phyloP scores from a whole-genome alignment of 768 basidiomycete genomes.

The Auricularia auricula-judae region DNA sequence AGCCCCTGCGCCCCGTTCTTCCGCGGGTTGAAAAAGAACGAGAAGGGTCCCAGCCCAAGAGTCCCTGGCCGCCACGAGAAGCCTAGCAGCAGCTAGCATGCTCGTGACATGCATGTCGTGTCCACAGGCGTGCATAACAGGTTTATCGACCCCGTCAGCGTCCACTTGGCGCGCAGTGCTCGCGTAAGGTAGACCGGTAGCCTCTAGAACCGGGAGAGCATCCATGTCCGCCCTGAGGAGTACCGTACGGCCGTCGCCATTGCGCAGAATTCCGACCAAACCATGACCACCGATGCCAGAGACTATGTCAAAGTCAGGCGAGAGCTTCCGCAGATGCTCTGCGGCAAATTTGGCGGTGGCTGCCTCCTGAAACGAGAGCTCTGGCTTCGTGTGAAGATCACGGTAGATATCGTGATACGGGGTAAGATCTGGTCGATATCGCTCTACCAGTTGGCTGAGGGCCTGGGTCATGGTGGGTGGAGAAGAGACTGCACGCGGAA shows the following conservation, averaged over 20 bases:
- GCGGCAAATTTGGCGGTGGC: background rate
- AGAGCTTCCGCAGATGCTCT: background rate
- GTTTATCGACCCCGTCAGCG: background rate
- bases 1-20: background rate
- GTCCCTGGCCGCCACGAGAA: background rate
- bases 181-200: background rate
- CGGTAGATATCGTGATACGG: background rate
- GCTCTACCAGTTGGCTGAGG: background rate
- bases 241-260: background rate
- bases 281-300: background rate
- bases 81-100: background rate
- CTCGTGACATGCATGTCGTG: background rate
- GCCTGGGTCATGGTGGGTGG: background rate
- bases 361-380: background rate
- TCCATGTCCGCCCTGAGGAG: background rate
- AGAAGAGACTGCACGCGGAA: background rate
- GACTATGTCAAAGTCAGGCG: background rate
- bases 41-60: background rate
- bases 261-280: background rate
- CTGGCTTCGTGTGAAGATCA: background rate
- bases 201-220: background rate
- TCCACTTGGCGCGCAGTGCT: background rate
- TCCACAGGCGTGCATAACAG: background rate
- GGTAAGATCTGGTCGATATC: background rate
- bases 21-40: background rate